phyloP scores from a whole-genome alignment of 2,329 filamentous ascomycete genomes.

The Alternaria consortialis region DNA sequence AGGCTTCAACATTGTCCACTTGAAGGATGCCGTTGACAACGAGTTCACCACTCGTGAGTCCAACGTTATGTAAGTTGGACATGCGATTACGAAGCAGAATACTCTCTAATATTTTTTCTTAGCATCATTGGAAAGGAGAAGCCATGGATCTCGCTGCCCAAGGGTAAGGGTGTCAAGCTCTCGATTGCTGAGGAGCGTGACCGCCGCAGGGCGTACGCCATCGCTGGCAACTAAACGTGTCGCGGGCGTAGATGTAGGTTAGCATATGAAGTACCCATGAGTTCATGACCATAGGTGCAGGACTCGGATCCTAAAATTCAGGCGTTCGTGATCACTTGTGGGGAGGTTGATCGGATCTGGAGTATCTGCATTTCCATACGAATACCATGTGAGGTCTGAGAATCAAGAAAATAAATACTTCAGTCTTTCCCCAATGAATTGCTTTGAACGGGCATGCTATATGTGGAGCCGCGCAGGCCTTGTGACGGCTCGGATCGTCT shows the following conservation, averaged over 20 bases:
- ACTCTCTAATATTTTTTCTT: conserved; percentile 20
- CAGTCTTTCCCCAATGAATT: background rate
- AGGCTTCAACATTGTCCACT: conserved; percentile 99
- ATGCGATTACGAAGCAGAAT: background rate
- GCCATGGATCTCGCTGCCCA: conserved; percentile 99
- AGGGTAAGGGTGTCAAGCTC: conserved; percentile 99
- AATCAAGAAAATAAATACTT: conserved; percentile 34
- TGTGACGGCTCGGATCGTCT: background rate
- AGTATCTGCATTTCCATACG: conserved; percentile 46
- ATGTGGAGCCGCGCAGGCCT: background rate
- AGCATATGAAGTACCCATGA: conserved; percentile 41
- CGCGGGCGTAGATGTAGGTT: conserved; percentile 27
- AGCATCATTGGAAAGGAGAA: conserved; percentile 94
- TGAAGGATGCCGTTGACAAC: conserved; percentile 99
- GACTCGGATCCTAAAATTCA: conserved; percentile 43
- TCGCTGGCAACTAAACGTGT: conserved; percentile 60
- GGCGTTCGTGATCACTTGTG: conserved; percentile 48
- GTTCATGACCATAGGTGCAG: conserved; percentile 37
- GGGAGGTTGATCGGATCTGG: conserved; percentile 40
- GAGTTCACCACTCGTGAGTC: conserved; percentile 98
- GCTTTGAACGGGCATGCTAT: conserved; percentile 4
- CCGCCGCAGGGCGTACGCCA: conserved; percentile 80
- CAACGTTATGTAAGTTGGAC: conserved; percentile 80
- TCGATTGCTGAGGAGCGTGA: conserved; percentile 99
- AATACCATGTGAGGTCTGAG: conserved; percentile 37